These are phyloP conservation scores for Aplosporella prunicola DNA, from an alignment of 2,329 filamentous ascomycete species.

Conservation along the genomic window DNA sequence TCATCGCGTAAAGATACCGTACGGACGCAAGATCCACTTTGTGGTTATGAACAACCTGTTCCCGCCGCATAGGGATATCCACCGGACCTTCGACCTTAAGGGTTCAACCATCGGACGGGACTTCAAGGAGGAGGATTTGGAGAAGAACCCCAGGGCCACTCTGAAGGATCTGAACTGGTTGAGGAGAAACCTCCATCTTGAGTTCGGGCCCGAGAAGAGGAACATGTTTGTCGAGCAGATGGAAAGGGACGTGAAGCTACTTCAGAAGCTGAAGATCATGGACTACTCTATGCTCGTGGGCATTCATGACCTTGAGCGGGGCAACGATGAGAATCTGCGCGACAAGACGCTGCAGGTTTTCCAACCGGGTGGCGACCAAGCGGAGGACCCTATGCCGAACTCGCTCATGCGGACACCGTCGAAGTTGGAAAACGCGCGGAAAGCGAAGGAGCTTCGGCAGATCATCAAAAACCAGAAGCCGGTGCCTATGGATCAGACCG, in stretches of 20 bases:
- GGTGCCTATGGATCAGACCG: constrained; percentile 77
- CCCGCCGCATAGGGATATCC: constrained; percentile 92
- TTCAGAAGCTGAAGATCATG: constrained; percentile 92
- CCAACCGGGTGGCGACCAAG: constrained; percentile 67
- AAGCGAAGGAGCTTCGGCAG: constrained; percentile 81
- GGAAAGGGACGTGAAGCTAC: constrained; percentile 71
- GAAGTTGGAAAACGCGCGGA: constrained; percentile 82
- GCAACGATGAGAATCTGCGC: constrained; percentile 88
- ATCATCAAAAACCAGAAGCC: constrained; percentile 90
- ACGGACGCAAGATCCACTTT: constrained; percentile 97
- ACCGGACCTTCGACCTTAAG: constrained; percentile 93
- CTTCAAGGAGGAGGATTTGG: constrained; percentile 78
- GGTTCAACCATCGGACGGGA: constrained; percentile 91
- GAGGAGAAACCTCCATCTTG: constrained; percentile 71
- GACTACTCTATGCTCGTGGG: constrained; percentile 94
- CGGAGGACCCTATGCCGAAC: constrained; percentile 45
- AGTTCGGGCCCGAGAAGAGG: constrained; percentile 84
- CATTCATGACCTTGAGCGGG: constrained; percentile 80
- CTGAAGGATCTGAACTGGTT: constrained; percentile 97
- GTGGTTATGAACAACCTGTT: constrained; percentile 99
- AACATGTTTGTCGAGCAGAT: constrained; percentile 82
- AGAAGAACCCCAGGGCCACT: constrained; percentile 82
- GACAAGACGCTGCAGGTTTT: constrained; percentile 90
- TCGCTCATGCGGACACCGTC: constrained; percentile 82
- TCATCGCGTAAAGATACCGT: constrained; percentile 95